These are phyloP conservation scores for Magnusiomyces starmeri DNA, from an alignment of 1,139 yeast genomes.

Conservation along the genomic window DNA sequence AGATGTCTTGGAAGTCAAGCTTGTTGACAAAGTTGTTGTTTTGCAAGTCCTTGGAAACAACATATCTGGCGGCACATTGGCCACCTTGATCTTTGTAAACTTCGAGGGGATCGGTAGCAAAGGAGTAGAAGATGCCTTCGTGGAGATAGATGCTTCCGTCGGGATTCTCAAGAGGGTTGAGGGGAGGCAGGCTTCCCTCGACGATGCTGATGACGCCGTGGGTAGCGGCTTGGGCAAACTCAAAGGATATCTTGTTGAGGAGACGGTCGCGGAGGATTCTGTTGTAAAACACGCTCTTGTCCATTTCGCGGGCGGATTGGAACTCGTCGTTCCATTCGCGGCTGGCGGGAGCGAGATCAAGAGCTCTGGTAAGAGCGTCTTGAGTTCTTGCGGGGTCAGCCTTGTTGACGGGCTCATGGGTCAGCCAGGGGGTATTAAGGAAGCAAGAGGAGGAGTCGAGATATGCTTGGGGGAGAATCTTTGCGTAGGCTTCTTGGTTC, in stretches of 20 bases:
- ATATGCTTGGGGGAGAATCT: constrained; percentile 47
- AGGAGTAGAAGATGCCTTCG: constrained; percentile 82
- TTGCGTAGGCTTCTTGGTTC: constrained; percentile 40
- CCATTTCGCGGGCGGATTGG: constrained; percentile 72
- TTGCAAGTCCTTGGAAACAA: constrained; percentile 70
- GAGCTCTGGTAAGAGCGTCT: background rate
- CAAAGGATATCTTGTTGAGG: constrained; percentile 63
- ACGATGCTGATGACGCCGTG: constrained; percentile 73
- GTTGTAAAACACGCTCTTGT: constrained; percentile 49
- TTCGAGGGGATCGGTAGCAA: constrained; percentile 67
- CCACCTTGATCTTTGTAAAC: constrained; percentile 65
- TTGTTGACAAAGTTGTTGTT: constrained; percentile 65
- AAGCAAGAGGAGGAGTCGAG: constrained; percentile 56
- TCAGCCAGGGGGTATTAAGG: constrained; percentile 73
- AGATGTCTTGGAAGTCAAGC: constrained; percentile 56
- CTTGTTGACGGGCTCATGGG: constrained; percentile 33
- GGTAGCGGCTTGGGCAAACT: constrained; percentile 69
- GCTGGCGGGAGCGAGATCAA: constrained; percentile 27
- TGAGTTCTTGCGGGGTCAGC: constrained; percentile 61
- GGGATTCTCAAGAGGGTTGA: constrained; percentile 65
- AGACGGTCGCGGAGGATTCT: constrained; percentile 71
- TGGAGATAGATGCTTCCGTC: constrained; percentile 60
- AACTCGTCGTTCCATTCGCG: constrained; percentile 90
- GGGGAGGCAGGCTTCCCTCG: constrained; percentile 66
- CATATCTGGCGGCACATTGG: constrained; percentile 77